Evolutionary conservation across 352 stramenopile genomes (phyloP).

Genomic region (Phytophthora rubi): DNA sequence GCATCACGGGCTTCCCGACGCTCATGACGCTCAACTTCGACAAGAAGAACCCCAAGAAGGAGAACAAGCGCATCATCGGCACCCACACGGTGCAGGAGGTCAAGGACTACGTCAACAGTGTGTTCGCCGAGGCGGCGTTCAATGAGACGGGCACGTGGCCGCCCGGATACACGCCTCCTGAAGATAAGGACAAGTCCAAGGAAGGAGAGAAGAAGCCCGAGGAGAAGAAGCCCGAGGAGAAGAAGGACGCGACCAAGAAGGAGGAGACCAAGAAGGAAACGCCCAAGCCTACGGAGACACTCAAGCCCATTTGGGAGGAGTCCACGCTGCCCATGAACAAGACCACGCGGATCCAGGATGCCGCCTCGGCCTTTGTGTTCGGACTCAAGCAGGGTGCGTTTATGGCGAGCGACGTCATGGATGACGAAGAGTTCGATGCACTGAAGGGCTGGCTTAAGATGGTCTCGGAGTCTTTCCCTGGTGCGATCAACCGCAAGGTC

Average conservation of each 20-base stretch:
- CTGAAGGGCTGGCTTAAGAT: slow-evolving; percentile 82
- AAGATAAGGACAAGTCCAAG: slow-evolving; percentile 17
- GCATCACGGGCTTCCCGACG: slow-evolving; percentile 84
- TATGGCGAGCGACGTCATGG: slow-evolving; percentile 75
- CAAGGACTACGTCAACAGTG: slow-evolving; percentile 69
- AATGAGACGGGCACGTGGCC: slow-evolving; percentile 75
- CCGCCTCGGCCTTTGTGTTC: slow-evolving; percentile 81
- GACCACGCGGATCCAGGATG: slow-evolving; percentile 79
- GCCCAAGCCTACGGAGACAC: slow-evolving; percentile 13
- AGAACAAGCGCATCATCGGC: slow-evolving; percentile 81
- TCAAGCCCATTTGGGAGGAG: slow-evolving; percentile 70
- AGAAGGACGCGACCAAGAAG: slow-evolving; percentile 14
- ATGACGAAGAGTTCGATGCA: slow-evolving; percentile 78
- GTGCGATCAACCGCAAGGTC: slow-evolving; percentile 73
- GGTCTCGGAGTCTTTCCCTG: slow-evolving; percentile 76
- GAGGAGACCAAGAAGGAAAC: slow-evolving; percentile 24
- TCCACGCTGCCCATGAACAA: slow-evolving; percentile 77
- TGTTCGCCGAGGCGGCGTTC: slow-evolving; percentile 66
- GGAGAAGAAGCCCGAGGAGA: slow-evolving; percentile 15
- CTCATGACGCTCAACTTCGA: slow-evolving; percentile 85
- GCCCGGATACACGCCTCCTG: slow-evolving; percentile 34
- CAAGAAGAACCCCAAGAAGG: slow-evolving; percentile 59
- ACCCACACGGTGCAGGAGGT: slow-evolving; percentile 84
- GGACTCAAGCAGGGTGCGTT: slow-evolving; percentile 80
- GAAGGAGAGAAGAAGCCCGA: background rate